phyloP scores from a whole-genome alignment of 2,329 filamentous ascomycete genomes.

The Alternaria dauci region DNA sequence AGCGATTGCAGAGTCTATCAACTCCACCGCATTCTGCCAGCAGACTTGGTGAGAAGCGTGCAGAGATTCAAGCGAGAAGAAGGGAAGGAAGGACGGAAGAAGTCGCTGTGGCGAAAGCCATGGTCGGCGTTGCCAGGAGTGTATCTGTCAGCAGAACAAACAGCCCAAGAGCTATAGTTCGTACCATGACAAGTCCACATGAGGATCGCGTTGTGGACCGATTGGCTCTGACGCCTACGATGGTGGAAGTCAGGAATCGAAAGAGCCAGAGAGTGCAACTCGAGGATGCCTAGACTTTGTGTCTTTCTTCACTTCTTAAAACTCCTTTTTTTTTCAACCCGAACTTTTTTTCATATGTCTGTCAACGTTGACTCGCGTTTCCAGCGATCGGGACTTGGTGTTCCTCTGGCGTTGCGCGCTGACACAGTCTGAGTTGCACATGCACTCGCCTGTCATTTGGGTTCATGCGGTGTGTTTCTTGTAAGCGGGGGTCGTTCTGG shows the following conservation, averaged over 20 bases:
- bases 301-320: conserved; percentile 7
- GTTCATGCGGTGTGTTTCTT: conserved; percentile 6
- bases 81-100: conserved; percentile 8
- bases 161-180: conserved; percentile 31
- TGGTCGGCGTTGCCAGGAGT: conserved; percentile 44
- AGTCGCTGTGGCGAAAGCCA: conserved; percentile 25
- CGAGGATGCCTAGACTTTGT: conserved; percentile 39
- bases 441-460: conserved; percentile 5
- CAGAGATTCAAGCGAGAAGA: conserved; percentile 14
- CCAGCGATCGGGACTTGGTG: conserved; percentile 6
- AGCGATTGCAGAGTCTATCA: conserved; percentile 28
- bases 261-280: conserved; percentile 49
- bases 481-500: conserved; percentile 12
- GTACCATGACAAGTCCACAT: conserved; percentile 14
- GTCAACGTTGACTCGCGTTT: conserved; percentile 3
- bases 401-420: conserved; percentile 5
- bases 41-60: conserved; percentile 22
- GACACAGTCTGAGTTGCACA: conserved; percentile 13
- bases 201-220: conserved; percentile 38
- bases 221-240: conserved; percentile 43
- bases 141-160: conserved; percentile 45
- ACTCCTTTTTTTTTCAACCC: not conserved
- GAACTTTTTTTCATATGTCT: not conserved
- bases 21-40: conserved; percentile 30
- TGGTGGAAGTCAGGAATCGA: conserved; percentile 49